These are phyloP conservation scores for Ramalina intermedia DNA, from an alignment of 495 filamentous ascomycete species.

Conservation along the genomic window DNA sequence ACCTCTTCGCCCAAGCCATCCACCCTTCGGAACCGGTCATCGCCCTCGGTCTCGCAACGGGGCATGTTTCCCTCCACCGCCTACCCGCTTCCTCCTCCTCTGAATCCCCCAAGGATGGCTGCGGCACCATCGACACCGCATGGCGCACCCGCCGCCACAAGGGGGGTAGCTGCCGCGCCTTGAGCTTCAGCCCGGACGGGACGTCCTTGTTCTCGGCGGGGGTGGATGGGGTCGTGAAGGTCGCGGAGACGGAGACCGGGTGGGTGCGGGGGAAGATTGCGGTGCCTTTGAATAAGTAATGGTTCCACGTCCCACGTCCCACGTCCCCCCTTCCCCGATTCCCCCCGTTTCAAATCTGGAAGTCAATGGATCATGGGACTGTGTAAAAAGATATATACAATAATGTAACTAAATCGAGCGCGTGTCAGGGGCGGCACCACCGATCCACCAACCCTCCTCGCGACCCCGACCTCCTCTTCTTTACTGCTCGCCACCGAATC, in stretches of 20 bases:
- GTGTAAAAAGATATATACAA: no score
- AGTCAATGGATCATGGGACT: no score
- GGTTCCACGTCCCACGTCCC: background rate
- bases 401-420: background rate
- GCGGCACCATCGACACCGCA: conserved; percentile 60
- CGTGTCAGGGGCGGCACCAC: background rate
- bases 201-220: conserved; percentile 71
- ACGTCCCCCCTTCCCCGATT: background rate
- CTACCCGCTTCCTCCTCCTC: conserved; percentile 39
- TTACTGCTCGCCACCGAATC: conserved; percentile 85
- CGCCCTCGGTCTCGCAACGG: conserved; percentile 68
- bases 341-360: no score
- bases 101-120: conserved; percentile 44
- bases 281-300: conserved; percentile 23
- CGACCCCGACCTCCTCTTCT: conserved; percentile 71
- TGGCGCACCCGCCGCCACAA: conserved; percentile 87
- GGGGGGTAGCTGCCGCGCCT: conserved; percentile 73
- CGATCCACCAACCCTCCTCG: conserved; percentile 64
- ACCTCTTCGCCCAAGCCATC: conserved; percentile 77
- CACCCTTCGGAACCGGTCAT: conserved; percentile 74
- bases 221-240: conserved; percentile 80
- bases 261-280: conserved; percentile 60
- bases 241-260: conserved; percentile 66
- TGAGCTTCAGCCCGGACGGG: conserved; percentile 67
- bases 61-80: conserved; percentile 76